Evolutionary conservation across 805 yeast species (phyloP).

Genomic region (Nakazawaea holstii): DNA sequence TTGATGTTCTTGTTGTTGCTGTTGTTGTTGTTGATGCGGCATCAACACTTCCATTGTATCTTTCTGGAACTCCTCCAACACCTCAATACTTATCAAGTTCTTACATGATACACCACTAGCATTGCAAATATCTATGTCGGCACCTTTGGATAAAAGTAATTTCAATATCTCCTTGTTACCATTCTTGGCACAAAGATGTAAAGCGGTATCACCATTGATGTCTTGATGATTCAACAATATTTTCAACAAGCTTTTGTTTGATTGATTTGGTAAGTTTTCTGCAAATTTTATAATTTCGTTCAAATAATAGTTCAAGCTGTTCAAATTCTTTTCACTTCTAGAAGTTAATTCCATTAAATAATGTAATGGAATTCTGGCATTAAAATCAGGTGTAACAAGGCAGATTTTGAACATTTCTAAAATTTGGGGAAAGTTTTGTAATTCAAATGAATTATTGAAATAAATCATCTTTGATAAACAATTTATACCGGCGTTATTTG

Average conservation of each 20-base stretch:
- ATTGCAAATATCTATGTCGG: conserved; percentile 24
- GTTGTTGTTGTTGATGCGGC: conserved; percentile 3
- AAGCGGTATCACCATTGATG: conserved; percentile 76
- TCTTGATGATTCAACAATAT: conserved; percentile 74
- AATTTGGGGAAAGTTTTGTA: conserved; percentile 52
- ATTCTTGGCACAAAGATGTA: conserved; percentile 67
- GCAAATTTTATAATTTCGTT: conserved; percentile 25
- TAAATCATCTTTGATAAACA: conserved; percentile 63
- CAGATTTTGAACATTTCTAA: conserved; percentile 60
- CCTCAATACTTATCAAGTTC: conserved; percentile 12
- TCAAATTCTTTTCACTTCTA: conserved; percentile 32
- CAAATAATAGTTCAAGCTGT: conserved; percentile 52
- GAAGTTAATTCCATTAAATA: conserved; percentile 47
- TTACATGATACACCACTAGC: conserved; percentile 14
- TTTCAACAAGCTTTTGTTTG: conserved; percentile 40
- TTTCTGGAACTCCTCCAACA: conserved; percentile 13
- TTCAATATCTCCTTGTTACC: conserved; percentile 41
- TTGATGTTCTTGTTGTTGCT: background rate
- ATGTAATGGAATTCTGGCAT: conserved; percentile 71
- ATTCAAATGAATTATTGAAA: conserved; percentile 68
- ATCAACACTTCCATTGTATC: conserved; percentile 1
- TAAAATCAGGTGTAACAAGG: conserved; percentile 64
- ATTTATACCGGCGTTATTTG: conserved; percentile 58
- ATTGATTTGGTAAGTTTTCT: conserved; percentile 18
- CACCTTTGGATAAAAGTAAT: conserved; percentile 41